Conservation (phyloP, 2,329 filamentous ascomycete species). For the Fusarium abutilonis region DNA sequence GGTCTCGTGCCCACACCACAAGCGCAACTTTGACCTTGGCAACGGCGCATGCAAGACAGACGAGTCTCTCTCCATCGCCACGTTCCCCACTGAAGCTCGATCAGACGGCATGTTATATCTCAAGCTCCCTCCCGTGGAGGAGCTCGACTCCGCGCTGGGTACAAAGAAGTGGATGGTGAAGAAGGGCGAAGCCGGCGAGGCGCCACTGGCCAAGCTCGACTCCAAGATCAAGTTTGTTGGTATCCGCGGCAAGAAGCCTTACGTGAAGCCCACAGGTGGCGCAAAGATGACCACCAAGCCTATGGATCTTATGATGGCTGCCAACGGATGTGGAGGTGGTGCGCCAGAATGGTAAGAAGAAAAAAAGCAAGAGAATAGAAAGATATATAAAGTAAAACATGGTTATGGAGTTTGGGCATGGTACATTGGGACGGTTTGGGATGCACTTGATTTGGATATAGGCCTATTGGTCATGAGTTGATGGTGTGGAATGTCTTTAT, state of each 20-base stretch:
- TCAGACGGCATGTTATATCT: slow-evolving; percentile 80
- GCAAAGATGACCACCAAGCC: slow-evolving; percentile 50
- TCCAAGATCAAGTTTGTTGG: slow-evolving; percentile 58
- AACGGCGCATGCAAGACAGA: slow-evolving; percentile 81
- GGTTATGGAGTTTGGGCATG: slow-evolving; percentile 19
- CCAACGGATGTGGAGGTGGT: slow-evolving; percentile 52
- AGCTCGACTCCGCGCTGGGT: slow-evolving; percentile 81
- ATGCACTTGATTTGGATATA: slow-evolving; percentile 2
- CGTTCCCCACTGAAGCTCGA: slow-evolving; percentile 79
- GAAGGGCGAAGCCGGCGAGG: slow-evolving; percentile 68
- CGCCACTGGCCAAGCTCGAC: slow-evolving; percentile 58
- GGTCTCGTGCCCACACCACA: slow-evolving; percentile 89
- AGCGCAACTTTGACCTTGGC: slow-evolving; percentile 84
- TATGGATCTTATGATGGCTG: slow-evolving; percentile 52
- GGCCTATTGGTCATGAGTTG: slow-evolving; percentile 22
- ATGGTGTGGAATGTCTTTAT: slow-evolving; percentile 20
- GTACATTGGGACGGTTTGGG: slow-evolving; percentile 1
- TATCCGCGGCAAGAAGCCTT: slow-evolving; percentile 55
- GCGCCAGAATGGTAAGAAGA: slow-evolving; percentile 59
- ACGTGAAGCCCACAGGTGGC: slow-evolving; percentile 49
- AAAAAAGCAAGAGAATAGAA: not conserved
- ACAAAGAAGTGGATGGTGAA: slow-evolving; percentile 82
- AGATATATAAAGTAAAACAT: slow-evolving; percentile 4
- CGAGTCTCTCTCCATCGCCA: slow-evolving; percentile 79
- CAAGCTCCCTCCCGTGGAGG: slow-evolving; percentile 80